Base-by-base conservation (phyloP, 2,329 filamentous ascomycete species). In the Aspergillus cejpii region DNA sequence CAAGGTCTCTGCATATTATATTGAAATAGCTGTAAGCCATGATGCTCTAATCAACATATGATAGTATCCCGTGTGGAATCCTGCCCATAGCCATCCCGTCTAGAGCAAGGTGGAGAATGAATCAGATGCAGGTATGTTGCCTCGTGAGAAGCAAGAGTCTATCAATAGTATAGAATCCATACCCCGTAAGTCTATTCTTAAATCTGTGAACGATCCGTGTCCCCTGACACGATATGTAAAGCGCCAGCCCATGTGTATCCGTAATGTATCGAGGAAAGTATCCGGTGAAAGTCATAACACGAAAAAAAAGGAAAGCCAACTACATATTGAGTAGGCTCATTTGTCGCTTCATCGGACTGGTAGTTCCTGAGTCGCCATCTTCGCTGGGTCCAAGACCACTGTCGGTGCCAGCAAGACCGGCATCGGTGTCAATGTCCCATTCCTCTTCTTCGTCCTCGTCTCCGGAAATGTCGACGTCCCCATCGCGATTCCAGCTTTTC, bases 401-500 rank as follows among this genome's bases (percentile, higher is more conserved):
- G 50, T 74, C 70, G 1, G 69, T 71, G 10, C 68, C 68, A 26
- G 57, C 56, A 6, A 65, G 55, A 24, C 58, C 59, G 19, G 64
- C 60, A 47, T 95, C 91, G 23, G 92, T 91, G 65, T 97, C 92
- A 55, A 98, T 97, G 62, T 98, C 92, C 82, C 92, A 97, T 49
- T 86, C 81, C 5, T 79, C 77, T 21, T 73, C 68, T 52, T 73
- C 74, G 21, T 78, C 75, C 2, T 75, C 74, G 7, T 76, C 76
- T 2, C 64, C 72, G 28, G 55, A 59, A 12, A 60, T 57, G 11
- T 64, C 64, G 1, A 58, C 63, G 27, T 68, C 67, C 6, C 53
- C 48, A 43, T 73, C 65, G 41, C 74, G 67, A 44, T 78, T 78
- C 73, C 83, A 98, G 2, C 81, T 87, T 67, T 96, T 97, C 68